Conservation (phyloP, 768 basidiomycete species). For the Boletus patriciae region DNA sequence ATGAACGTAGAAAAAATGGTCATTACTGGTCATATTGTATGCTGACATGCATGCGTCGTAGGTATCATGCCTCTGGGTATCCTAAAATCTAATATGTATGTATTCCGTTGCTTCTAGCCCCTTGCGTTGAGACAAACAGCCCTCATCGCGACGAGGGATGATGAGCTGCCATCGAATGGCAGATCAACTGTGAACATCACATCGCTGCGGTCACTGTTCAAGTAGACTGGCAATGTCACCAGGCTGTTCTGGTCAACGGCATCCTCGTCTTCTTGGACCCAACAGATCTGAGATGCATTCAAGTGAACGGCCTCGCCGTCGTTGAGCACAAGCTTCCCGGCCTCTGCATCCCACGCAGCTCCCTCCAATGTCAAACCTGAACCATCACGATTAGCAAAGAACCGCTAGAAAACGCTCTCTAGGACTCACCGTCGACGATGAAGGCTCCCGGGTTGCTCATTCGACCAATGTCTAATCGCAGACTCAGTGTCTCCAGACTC, state of each 20-base stretch:
- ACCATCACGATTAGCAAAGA: slow-evolving; percentile 8
- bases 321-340: slow-evolving; percentile 73
- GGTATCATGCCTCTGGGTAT: slow-evolving; percentile 32
- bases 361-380: slow-evolving; percentile 86
- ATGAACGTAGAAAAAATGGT: slow-evolving; percentile 5
- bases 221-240: slow-evolving; percentile 88
- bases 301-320: slow-evolving; percentile 80
- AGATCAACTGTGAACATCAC: slow-evolving; percentile 89
- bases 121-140: slow-evolving; percentile 90
- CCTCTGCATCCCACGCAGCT: slow-evolving; percentile 61
- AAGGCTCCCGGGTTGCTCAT: slow-evolving; percentile 79
- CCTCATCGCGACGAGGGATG: slow-evolving; percentile 76
- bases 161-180: slow-evolving; percentile 67
- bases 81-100: slow-evolving; percentile 2
- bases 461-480: slow-evolving; percentile 80
- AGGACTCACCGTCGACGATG: slow-evolving; percentile 79
- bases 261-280: slow-evolving; percentile 65
- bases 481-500: slow-evolving; percentile 85
- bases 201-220: slow-evolving; percentile 86
- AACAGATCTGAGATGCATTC: slow-evolving; percentile 80
- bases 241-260: slow-evolving; percentile 33
- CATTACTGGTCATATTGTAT: slow-evolving; percentile 23
- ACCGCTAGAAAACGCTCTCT: not conserved
- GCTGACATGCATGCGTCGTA: slow-evolving; percentile 16
- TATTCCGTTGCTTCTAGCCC: slow-evolving; percentile 38